phyloP scores from a whole-genome alignment of 2,329 filamentous ascomycete genomes.

The Nectriaceae sp. region DNA sequence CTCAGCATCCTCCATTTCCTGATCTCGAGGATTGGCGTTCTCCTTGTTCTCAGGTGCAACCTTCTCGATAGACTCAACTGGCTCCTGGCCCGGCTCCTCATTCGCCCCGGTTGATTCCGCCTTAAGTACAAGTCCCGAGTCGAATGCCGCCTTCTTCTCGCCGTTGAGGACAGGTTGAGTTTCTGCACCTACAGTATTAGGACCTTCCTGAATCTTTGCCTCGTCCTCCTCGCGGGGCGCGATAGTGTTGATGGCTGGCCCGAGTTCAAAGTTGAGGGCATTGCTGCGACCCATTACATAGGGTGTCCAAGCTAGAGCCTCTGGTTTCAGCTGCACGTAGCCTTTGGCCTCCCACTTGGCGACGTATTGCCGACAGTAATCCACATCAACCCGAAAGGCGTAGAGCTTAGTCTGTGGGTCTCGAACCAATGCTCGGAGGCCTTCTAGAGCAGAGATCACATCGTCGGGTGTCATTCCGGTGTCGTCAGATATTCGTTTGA shows the following conservation, averaged over 20 bases:
- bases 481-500: conserved; percentile 75
- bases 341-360: conserved; percentile 86
- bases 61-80: conserved; percentile 34
- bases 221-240: conserved; percentile 81
- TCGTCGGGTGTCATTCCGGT: conserved; percentile 97
- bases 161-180: conserved; percentile 26
- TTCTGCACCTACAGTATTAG: conserved; percentile 19
- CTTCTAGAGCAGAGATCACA: conserved; percentile 91
- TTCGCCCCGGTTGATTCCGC: conserved; percentile 16
- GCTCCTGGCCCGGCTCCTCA: conserved; percentile 26
- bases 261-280: conserved; percentile 79
- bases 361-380: conserved; percentile 86
- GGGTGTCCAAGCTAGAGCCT: conserved; percentile 88
- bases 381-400: conserved; percentile 82
- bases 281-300: conserved; percentile 93
- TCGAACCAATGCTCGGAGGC: conserved; percentile 82
- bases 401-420: conserved; percentile 89
- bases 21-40: conserved; percentile 26
- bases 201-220: conserved; percentile 38
- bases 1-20: conserved; percentile 29
- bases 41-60: conserved; percentile 35
- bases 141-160: conserved; percentile 9
- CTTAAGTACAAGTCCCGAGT: conserved; percentile 9
- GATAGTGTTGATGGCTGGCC: conserved; percentile 79
- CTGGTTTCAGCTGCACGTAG: conserved; percentile 81